Conservation (phyloP, 1,284 basidiomycete genomes). For the Apiotrichum siamense region DNA sequence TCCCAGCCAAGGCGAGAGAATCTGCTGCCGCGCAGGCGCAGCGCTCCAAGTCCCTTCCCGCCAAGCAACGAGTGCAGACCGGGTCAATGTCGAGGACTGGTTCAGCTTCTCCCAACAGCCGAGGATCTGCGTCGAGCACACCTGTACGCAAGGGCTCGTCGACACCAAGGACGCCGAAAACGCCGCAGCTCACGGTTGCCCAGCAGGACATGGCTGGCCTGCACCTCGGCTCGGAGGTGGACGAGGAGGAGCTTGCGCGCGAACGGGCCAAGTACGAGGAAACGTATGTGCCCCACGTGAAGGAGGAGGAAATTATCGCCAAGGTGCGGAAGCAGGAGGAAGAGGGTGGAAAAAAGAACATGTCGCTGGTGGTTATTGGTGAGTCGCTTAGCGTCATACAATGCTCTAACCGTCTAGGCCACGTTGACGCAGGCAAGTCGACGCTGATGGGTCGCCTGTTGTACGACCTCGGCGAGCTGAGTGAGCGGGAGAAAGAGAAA, state of each 20-base stretch:
- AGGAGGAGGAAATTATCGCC: slow-evolving; percentile 76
- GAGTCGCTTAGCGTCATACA: no score
- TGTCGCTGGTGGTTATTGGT: slow-evolving; percentile 93
- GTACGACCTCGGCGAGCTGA: slow-evolving; percentile 82
- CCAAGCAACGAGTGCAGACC: slow-evolving; percentile 23
- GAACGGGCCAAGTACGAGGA: slow-evolving; percentile 52
- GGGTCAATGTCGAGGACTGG: neutral
- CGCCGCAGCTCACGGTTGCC: slow-evolving; percentile 3
- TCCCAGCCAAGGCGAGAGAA: slow-evolving; percentile 29
- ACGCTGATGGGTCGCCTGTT: slow-evolving; percentile 92
- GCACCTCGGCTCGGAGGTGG: slow-evolving; percentile 54
- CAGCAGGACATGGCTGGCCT: slow-evolving; percentile 62
- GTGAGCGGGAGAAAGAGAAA: slow-evolving; percentile 72
- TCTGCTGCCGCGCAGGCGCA: slow-evolving; percentile 27
- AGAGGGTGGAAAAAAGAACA: slow-evolving; percentile 58
- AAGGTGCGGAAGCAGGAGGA: slow-evolving; percentile 63
- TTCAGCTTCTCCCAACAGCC: slow-evolving; percentile 14
- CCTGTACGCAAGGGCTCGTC: slow-evolving; percentile 50
- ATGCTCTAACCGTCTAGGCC: slow-evolving; percentile 56
- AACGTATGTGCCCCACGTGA: slow-evolving; percentile 60
- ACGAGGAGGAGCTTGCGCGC: slow-evolving; percentile 48
- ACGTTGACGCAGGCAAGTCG: slow-evolving; percentile 98
- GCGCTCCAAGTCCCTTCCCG: slow-evolving; percentile 32
- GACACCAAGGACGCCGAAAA: slow-evolving; percentile 8
- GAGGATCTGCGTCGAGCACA: slow-evolving; percentile 19